Base-by-base conservation (phyloP, 208 protist genomes). In the Crithidia sp. region DNA sequence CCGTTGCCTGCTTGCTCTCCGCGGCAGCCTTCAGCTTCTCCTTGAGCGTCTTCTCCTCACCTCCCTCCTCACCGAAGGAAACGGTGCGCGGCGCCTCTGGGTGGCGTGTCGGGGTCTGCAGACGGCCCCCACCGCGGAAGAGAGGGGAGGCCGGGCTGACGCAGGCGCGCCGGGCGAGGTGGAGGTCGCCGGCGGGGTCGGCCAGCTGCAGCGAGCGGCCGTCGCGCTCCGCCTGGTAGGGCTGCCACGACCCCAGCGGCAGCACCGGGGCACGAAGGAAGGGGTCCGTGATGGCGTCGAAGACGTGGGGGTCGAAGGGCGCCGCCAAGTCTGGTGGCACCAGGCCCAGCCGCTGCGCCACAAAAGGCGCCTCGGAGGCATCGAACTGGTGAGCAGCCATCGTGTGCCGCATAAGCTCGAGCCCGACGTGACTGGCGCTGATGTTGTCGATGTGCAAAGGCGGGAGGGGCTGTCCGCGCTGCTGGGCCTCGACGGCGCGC, bases 381-480 rank as follows among this genome's bases (percentile, higher is more conserved):
- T 70, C 68, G 45, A 85, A 76, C 7, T 40, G 8, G 64, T 83
- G 80, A 8, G 77, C 71, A 9, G 72, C 82, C 16, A 84, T 44
- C 37, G 87, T 59, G 55, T 75, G 60, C 36, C 68, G 78, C 52
- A 74, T 81, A 36, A 61, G 67, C 66, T 67, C 60, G 12, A 86
- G 55, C 43, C 67, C 81, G 78, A 74, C 67, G n/a, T 64, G 17
- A 41, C 54, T 77, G 50, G 81, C 17, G 71, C 77, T 79, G 64
- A 86, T 63, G 68, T 94, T 92, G 64, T 88, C 83, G 4, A 92
- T 68, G 54, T 91, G 83, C 17, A 84, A 13, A 19, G 52, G 43
- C 16, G 39, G 62, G 7, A 47, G 37, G 47, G 45, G n/a, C 49
- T 55, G 8, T n/a, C 36, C 55, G 16, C 43, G 28, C 52, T 70